Conservation (phyloP, 306 rosid genomes). For the Gynostemma pentaphyllum region DNA sequence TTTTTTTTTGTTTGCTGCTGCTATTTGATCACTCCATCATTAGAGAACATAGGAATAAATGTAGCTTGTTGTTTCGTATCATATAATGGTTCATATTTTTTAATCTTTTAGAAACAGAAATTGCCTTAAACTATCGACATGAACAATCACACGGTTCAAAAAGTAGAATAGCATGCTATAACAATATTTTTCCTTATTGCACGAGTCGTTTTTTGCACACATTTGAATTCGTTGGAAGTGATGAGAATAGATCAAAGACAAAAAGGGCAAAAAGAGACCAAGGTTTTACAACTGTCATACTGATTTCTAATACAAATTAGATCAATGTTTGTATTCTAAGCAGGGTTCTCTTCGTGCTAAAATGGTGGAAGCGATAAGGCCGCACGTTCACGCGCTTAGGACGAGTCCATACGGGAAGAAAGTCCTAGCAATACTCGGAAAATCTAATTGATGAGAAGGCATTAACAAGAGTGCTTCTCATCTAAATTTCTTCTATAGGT, state of each 20-base stretch:
- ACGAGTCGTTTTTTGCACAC: too few species aligned
- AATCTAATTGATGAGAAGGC: slow-evolving; percentile 12
- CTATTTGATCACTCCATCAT: neutral
- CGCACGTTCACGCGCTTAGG: slow-evolving; percentile 26
- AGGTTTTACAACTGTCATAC: neutral
- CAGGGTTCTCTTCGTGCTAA: slow-evolving; percentile 32
- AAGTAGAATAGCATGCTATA: too few species aligned
- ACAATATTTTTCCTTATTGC: too few species aligned
- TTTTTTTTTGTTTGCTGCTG: neutral
- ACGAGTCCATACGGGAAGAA: slow-evolving; percentile 45
- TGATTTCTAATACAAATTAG: neutral
- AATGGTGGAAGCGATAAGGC: slow-evolving; percentile 35
- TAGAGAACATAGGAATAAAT: neutral
- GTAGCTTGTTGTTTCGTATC: neutral
- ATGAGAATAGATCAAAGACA: too few species aligned
- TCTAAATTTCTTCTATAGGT: neutral
- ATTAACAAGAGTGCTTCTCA: neutral
- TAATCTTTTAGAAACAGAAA: too few species aligned
- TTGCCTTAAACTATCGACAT: too few species aligned
- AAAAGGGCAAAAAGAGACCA: too few species aligned
- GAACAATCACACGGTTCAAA: too few species aligned
- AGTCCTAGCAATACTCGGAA: slow-evolving; percentile 29
- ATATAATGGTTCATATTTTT: neutral
- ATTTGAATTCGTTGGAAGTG: too few species aligned
- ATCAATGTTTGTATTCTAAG: neutral